Percentiles rank a stretch among this genome's conserved stretches.
Evolutionary conservation across 139 green algal species (phyloP).

Genomic region (Ulvella scutata): DNA sequence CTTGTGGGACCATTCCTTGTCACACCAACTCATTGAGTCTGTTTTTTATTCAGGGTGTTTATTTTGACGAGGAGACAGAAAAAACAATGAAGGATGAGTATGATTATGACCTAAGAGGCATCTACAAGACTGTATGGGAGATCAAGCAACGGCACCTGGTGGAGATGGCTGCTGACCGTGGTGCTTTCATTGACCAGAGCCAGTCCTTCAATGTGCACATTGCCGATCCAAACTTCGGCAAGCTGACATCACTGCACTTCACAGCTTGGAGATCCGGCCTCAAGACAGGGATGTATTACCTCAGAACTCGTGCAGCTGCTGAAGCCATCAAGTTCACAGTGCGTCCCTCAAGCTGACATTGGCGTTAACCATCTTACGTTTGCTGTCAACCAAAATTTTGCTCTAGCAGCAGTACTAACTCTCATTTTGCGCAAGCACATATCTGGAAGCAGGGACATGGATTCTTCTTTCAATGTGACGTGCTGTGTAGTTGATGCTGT

Average conservation of each 20-base stretch:
- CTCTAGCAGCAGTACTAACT: no score
- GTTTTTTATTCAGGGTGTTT: neutral
- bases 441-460: no score
- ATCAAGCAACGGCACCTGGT: conserved; percentile 93
- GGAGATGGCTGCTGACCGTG: conserved; percentile 96
- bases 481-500: no score
- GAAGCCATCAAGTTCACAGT: conserved; percentile 99
- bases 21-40: neutral
- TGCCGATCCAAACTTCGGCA: conserved; percentile 95
- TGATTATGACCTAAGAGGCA: conserved; percentile 1
- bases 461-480: no score
- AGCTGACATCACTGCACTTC: conserved; percentile 98
- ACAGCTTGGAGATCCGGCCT: conserved; percentile 89
- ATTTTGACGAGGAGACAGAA: neutral
- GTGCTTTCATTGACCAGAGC: conserved; percentile 96
- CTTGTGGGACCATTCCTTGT: conserved; percentile 4
- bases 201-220: conserved; percentile 99
- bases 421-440: no score
- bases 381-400: no score
- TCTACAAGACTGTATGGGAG: conserved; percentile 99
- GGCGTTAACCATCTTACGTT: no score
- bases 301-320: conserved; percentile 75
- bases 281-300: conserved; percentile 98
- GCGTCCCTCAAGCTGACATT: no score
- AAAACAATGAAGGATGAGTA: neutral